These are phyloP conservation scores for Skeletonema marinoi DNA, from an alignment of 108 stramenopile genomes.

Conservation along the genomic window DNA sequence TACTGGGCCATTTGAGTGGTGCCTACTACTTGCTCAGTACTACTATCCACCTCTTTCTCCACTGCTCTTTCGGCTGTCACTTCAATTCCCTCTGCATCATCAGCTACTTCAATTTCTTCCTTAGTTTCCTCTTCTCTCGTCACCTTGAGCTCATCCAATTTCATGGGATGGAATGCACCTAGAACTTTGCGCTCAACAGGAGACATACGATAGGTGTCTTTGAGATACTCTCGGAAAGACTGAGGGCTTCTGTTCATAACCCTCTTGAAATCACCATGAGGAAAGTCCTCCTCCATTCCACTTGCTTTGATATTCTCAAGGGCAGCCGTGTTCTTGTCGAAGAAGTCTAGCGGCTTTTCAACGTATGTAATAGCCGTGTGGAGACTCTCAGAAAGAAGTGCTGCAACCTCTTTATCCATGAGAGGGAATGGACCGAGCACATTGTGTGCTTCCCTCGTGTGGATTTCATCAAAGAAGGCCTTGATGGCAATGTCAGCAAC, in stretches of 20 bases:
- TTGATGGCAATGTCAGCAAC: slow-evolving; percentile 45
- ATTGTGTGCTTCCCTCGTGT: slow-evolving; percentile 27
- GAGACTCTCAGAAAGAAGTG: slow-evolving; percentile 37
- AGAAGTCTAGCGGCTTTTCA: slow-evolving; percentile 42
- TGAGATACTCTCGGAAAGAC: slow-evolving; percentile 37
- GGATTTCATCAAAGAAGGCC: slow-evolving; percentile 29
- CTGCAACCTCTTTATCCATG: slow-evolving; percentile 39
- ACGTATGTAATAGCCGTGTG: slow-evolving; percentile 36
- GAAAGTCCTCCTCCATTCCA: slow-evolving; percentile 46
- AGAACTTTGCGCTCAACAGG: slow-evolving; percentile 13
- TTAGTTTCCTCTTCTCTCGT: not conserved
- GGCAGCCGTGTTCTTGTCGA: slow-evolving; percentile 16
- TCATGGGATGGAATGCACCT: not conserved
- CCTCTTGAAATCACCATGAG: slow-evolving; percentile 34
- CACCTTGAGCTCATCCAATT: not conserved
- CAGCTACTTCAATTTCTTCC: not conserved
- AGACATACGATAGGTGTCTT: slow-evolving; percentile 22
- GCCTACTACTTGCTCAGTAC: not conserved
- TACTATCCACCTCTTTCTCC: not conserved
- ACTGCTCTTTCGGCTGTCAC: not conserved
- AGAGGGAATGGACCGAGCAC: slow-evolving; percentile 40
- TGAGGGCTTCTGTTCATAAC: slow-evolving; percentile 36
- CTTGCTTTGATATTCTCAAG: slow-evolving; percentile 51
- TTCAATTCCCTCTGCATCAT: not conserved
- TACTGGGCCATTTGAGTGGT: not conserved